These are phyloP conservation scores for Nemophila menziesii DNA, from an alignment of 257 asterid genomes.

Conservation along the genomic window DNA sequence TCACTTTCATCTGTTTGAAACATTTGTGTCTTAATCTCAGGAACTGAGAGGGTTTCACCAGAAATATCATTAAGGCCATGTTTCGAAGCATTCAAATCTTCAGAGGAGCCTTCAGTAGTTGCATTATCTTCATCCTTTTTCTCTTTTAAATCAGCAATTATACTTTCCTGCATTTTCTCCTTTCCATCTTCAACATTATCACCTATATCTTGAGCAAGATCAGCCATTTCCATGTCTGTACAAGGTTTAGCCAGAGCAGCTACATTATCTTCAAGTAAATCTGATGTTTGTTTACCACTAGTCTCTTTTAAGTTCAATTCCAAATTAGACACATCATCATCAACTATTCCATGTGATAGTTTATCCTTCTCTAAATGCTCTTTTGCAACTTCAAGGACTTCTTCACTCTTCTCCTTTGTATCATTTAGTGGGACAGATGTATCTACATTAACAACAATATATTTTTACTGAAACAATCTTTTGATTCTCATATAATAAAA, in stretches of 20 bases:
- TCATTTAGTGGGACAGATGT: constrained; percentile 16
- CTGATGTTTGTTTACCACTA: background rate
- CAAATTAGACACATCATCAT: background rate
- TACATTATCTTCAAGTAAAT: constrained; percentile 14
- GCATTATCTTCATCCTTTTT: constrained; percentile 2
- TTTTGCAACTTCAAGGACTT: constrained; percentile 13
- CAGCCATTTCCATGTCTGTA: constrained; percentile 12
- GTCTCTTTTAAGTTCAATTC: background rate
- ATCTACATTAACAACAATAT: constrained; percentile 22
- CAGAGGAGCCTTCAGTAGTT: constrained; percentile 12
- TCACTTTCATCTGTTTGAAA: background rate
- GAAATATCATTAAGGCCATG: constrained; percentile 10
- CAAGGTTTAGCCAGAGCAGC: constrained; percentile 17
- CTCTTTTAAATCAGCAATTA: background rate
- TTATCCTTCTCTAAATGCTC: constrained; percentile 14
- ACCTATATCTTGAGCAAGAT: constrained; percentile 10
- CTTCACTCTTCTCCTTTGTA: constrained; percentile 15
- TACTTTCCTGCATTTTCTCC: background rate
- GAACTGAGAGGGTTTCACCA: constrained; percentile 2
- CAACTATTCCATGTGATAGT: background rate
- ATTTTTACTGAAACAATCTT: constrained; percentile 4
- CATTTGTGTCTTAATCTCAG: too few relatives aligned
- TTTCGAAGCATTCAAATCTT: constrained; percentile 10
- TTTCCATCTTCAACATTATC: constrained; percentile 4
- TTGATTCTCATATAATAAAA: background rate